Evolutionary conservation across 2,329 filamentous ascomycete species (phyloP).

Genomic region (Cryphonectria naterciae): DNA sequence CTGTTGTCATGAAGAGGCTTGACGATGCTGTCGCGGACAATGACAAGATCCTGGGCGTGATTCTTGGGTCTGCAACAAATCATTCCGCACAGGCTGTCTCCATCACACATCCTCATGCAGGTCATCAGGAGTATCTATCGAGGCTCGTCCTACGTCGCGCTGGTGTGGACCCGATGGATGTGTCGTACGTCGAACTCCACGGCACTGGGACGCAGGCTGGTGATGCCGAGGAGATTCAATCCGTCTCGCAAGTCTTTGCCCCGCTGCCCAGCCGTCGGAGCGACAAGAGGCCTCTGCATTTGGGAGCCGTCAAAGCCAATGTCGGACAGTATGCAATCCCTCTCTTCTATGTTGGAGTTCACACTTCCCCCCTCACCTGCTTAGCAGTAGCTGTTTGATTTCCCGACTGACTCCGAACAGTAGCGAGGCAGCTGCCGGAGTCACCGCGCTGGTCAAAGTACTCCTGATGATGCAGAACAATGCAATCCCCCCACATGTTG

Average conservation of each 20-base stretch:
- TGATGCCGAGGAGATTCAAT: slow-evolving; percentile 68
- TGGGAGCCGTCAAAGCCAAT: slow-evolving; percentile 48
- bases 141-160: slow-evolving; percentile 60
- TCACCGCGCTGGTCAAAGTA: slow-evolving; percentile 49
- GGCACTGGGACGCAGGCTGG: slow-evolving; percentile 74
- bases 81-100: slow-evolving; percentile 72
- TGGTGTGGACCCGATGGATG: slow-evolving; percentile 56
- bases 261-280: slow-evolving; percentile 49
- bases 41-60: slow-evolving; percentile 67
- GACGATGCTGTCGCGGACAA: slow-evolving; percentile 57
- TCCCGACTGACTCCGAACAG: neutral
- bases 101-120: slow-evolving; percentile 72
- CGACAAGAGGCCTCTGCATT: slow-evolving; percentile 45
- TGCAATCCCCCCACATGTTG: slow-evolving; percentile 53
- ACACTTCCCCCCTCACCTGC: no score
- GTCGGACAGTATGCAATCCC: slow-evolving; percentile 47
- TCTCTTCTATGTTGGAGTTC: neutral
- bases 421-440: slow-evolving; percentile 48
- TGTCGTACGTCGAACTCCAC: slow-evolving; percentile 71
- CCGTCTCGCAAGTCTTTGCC: slow-evolving; percentile 63
- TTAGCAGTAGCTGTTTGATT: neutral
- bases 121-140: slow-evolving; percentile 64
- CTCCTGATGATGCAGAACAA: slow-evolving; percentile 54
- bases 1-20: slow-evolving; percentile 54
- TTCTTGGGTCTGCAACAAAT: slow-evolving; percentile 68